Evolutionary conservation across 805 yeast genomes (phyloP).

Genomic region (Wickerhamomyces chambardii): DNA sequence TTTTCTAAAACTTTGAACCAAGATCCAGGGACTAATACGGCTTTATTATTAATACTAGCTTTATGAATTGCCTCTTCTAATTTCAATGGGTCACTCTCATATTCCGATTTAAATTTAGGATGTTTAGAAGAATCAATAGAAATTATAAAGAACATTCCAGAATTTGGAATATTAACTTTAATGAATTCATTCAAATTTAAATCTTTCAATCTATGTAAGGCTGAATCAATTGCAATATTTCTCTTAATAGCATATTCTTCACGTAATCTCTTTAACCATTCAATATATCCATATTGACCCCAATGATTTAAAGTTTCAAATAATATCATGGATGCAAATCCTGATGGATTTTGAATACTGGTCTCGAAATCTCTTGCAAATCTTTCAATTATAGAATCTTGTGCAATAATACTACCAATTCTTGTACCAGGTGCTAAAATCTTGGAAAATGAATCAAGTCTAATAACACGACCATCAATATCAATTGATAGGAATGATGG

Average conservation of each 20-base stretch:
- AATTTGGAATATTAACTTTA: constrained; percentile 47
- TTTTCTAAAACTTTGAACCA: not conserved
- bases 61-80: constrained; percentile 54
- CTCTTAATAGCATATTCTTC: constrained; percentile 81
- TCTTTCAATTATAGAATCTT: constrained; percentile 41
- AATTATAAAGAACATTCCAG: constrained; percentile 71
- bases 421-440: constrained; percentile 73
- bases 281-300: constrained; percentile 68
- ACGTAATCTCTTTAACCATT: constrained; percentile 66
- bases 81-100: constrained; percentile 40
- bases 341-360: constrained; percentile 66
- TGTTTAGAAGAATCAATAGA: constrained; percentile 40
- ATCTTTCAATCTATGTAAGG: constrained; percentile 15
- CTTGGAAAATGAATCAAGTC: constrained; percentile 75
- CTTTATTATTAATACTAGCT: constrained; percentile 41
- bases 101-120: constrained; percentile 31
- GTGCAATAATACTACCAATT: constrained; percentile 67
- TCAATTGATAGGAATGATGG: constrained; percentile 64
- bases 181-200: constrained; percentile 23
- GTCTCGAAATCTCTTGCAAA: constrained; percentile 56
- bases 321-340: constrained; percentile 55
- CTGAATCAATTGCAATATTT: constrained; percentile 74
- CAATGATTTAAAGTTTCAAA: constrained; percentile 54
- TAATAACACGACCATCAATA: constrained; percentile 66
- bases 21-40: constrained; percentile 48